A percentile compares a stretch with the other conserved stretches of the same genome.
Conservation (phyloP, 257 asterid species). For the Leonotis leonurus region DNA sequence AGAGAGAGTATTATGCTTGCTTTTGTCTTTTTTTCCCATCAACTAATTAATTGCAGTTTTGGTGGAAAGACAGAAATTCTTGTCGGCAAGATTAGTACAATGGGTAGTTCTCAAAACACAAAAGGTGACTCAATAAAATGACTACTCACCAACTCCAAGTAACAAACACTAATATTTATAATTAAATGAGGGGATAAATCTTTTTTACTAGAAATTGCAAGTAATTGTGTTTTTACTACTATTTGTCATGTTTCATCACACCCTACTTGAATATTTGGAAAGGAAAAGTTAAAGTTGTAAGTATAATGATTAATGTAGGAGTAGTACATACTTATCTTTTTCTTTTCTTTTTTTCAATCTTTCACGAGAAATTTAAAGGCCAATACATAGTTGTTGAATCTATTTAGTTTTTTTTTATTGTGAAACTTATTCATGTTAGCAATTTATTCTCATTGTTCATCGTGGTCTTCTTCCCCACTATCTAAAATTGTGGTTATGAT, state of each 20-base stretch:
- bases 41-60: constrained; percentile 46
- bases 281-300: constrained; percentile 14
- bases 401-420: no score
- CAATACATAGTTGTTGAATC: no score
- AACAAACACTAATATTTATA: background rate
- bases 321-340: constrained; percentile 26
- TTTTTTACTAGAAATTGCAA: constrained; percentile 13
- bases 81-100: constrained; percentile 70
- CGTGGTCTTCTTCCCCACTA: no score
- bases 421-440: no score
- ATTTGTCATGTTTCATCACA: constrained; percentile 23
- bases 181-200: background rate
- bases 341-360: constrained; percentile 16
- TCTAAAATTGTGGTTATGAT: no score
- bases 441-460: no score
- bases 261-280: constrained; percentile 17
- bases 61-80: constrained; percentile 67
- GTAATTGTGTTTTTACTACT: background rate
- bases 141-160: constrained; percentile 69
- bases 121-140: constrained; percentile 31
- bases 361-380: constrained; percentile 35
- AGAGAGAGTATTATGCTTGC: constrained; percentile 22
- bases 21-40: constrained; percentile 35
- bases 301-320: constrained; percentile 44
- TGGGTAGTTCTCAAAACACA: constrained; percentile 16